phyloP scores from a whole-genome alignment of 805 yeast genomes.

The Candida adriatica region DNA sequence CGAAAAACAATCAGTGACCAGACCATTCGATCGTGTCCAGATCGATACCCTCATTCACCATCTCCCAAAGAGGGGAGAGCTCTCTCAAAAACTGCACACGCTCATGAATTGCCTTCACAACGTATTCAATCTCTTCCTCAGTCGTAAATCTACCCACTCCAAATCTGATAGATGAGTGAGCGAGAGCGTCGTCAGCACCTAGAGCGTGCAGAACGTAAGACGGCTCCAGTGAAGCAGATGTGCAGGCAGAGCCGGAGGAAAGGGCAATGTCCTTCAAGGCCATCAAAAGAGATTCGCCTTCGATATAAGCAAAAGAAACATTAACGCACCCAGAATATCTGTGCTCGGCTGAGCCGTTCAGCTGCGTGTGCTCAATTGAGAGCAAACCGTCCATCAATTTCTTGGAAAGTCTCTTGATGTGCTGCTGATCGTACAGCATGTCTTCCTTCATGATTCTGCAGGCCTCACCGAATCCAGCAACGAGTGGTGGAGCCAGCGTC shows the following conservation, averaged over 20 bases:
- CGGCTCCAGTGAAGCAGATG: constrained; percentile 97
- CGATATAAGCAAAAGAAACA: constrained; percentile 93
- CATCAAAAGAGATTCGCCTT: constrained; percentile 96
- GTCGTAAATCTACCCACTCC: constrained; percentile 98
- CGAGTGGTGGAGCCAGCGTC: constrained; percentile 93
- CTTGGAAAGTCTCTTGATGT: constrained; percentile 64
- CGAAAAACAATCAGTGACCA: constrained; percentile 56
- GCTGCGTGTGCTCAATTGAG: constrained; percentile 78
- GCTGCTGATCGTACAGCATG: constrained; percentile 61
- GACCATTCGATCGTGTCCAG: constrained; percentile 94
- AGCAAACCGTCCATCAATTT: constrained; percentile 69
- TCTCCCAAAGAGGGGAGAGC: constrained; percentile 95
- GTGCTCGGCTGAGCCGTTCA: constrained; percentile 75
- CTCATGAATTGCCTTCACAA: constrained; percentile 77
- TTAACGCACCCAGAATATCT: constrained; percentile 94
- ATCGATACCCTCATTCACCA: constrained; percentile 98
- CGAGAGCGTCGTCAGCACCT: constrained; percentile 97
- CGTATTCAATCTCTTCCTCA: constrained; percentile 92
- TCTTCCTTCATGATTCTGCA: constrained; percentile 77
- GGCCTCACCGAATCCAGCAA: constrained; percentile 96
- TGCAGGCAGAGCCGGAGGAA: constrained; percentile 96
- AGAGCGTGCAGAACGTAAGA: constrained; percentile 93
- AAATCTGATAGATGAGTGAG: constrained; percentile 96
- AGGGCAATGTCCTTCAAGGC: constrained; percentile 95
- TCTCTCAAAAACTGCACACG: constrained; percentile 89